phyloP scores from a whole-genome alignment of 768 basidiomycete genomes.

The Bullera alba region DNA sequence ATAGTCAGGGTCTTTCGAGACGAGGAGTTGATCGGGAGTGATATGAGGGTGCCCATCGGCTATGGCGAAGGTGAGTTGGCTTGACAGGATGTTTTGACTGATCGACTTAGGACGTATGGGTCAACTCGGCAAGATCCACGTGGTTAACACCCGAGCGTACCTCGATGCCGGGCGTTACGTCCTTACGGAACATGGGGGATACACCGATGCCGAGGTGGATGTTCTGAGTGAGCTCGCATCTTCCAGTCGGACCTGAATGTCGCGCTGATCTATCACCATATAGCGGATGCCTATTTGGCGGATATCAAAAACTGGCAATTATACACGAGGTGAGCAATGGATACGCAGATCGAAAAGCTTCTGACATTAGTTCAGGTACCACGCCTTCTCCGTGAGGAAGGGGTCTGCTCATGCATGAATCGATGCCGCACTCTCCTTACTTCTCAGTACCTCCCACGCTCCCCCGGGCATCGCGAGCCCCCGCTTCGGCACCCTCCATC shows the following conservation, averaged over 20 bases:
- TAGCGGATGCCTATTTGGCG: neutral
- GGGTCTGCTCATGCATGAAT: too few relatives aligned
- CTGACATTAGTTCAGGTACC: neutral
- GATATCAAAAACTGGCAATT: neutral
- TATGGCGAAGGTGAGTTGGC: slow-evolving; percentile 7
- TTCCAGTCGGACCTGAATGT: neutral
- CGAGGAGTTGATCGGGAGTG: slow-evolving; percentile 7
- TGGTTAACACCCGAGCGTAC: slow-evolving; percentile 10
- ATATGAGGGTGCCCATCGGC: slow-evolving; percentile 16
- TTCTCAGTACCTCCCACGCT: slow-evolving; percentile 5
- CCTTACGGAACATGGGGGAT: slow-evolving; percentile 8
- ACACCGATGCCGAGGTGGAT: slow-evolving; percentile 15
- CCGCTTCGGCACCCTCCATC: slow-evolving; percentile 1
- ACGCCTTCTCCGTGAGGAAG: neutral
- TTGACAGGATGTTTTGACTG: neutral
- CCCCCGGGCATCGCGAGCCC: neutral
- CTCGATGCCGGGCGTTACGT: slow-evolving; percentile 8
- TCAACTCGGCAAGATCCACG: slow-evolving; percentile 14
- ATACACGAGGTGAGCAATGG: neutral
- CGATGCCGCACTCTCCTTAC: too few relatives aligned
- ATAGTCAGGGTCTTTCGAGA: slow-evolving; percentile 1
- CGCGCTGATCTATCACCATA: neutral
- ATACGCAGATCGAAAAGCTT: neutral
- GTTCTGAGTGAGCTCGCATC: slow-evolving; percentile 8
- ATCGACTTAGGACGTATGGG: slow-evolving; percentile 6